Base-by-base conservation (phyloP, 2,329 filamentous ascomycete genomes). In the Fusarium sp. region DNA sequence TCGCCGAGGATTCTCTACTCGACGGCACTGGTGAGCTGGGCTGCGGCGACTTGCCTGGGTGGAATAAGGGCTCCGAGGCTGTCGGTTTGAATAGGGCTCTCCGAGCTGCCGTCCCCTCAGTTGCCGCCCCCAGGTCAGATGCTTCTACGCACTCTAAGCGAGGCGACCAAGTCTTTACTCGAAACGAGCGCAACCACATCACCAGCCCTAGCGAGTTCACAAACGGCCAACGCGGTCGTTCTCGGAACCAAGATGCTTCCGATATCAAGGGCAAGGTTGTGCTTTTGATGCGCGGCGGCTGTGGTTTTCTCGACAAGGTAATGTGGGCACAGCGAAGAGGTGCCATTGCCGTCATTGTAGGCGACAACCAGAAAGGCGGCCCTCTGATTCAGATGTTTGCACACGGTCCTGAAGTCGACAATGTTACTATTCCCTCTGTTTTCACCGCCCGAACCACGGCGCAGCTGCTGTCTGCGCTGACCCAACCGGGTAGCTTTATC, bases 381-480 rank as follows among this genome's bases (percentile, higher is more conserved):
- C 91, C 91, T 34, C 82, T 99, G 66, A 92, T 98, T 55, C 96
- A 96, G 73, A 99, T 99, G 96, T 98, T 97, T 79, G 96, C 96
- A n/a, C 89, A 92, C 75, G 96, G 95, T 36, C 94, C 98, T 77
- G 79, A 80, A 33, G 97, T 95, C 4, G 96, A 94, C 33, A 97
- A 97, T 75, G 88, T 98, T 70, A 93, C 93, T 0, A 97, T 99
- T 58, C 94, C 96, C 1, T 93, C 96, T 0, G 85, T 98, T 9
- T 99, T 99, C 79, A 98, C 96, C 0, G 96, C 95, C 0, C 89
- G 96, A 73, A 98, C 93, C 0, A 98, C 95, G 0, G 96, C 96
- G 1, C 95, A 97, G 78, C 84, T 99, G 13, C 85, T 99, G 14
- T 97, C 94, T 1, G 93, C 94, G 7, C 85, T 98, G 65, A 90